phyloP scores from a whole-genome alignment of 2,329 filamentous ascomycete genomes.

The Botrytis medusae region DNA sequence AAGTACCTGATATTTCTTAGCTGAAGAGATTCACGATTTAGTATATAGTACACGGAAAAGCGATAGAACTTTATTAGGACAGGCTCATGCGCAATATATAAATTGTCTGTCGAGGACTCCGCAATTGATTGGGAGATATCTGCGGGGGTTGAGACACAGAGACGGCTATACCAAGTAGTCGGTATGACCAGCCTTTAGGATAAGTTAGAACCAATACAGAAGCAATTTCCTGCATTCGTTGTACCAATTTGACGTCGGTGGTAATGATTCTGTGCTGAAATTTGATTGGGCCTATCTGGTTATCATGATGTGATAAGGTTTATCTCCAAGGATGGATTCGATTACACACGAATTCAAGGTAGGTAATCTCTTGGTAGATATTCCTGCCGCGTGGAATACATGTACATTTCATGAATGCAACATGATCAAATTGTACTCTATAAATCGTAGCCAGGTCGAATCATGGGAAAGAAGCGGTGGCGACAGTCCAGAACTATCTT shows the following conservation, averaged over 20 bases:
- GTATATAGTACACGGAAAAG: neutral
- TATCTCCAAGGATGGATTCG: conserved; percentile 11
- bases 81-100: neutral
- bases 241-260: neutral
- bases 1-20: neutral
- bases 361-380: neutral
- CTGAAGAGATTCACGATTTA: neutral
- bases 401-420: too few species aligned
- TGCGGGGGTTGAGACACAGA: neutral
- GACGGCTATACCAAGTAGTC: neutral
- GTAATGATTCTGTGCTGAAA: neutral
- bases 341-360: conserved; percentile 3
- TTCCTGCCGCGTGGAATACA: neutral
- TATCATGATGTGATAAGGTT: conserved; percentile 20
- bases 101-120: neutral
- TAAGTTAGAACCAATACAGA: conserved; percentile 8
- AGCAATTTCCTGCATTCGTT: neutral
- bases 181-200: neutral
- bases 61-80: neutral
- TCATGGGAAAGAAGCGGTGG: neutral
- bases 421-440: neutral
- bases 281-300: neutral
- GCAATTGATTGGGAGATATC: neutral
- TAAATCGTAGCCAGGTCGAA: neutral
- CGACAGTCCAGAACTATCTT: neutral